These are phyloP conservation scores for Aspergillus sp. DNA, from an alignment of 2,329 filamentous ascomycete species.

Conservation along the genomic window DNA sequence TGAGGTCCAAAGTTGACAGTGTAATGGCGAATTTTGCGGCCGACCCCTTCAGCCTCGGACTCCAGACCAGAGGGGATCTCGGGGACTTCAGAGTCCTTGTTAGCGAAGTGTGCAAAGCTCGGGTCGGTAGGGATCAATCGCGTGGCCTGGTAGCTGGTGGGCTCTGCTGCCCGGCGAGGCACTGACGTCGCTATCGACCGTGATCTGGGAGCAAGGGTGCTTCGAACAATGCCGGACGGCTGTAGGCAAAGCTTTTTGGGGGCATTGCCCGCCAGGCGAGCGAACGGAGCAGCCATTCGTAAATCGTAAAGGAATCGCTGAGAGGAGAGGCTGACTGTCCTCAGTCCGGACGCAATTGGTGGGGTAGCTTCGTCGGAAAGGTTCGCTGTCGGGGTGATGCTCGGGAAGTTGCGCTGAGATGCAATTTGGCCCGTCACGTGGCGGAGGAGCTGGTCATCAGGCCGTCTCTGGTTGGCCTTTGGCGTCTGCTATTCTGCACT, in stretches of 20 bases:
- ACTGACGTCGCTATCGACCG: constrained; percentile 58
- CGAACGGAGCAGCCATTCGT: constrained; percentile 61
- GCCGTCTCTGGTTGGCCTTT: constrained; percentile 32
- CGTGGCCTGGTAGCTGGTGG: constrained; percentile 50
- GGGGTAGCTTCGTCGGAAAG: constrained; percentile 32
- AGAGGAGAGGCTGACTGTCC: constrained; percentile 28
- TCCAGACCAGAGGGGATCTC: constrained; percentile 50
- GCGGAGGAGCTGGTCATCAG: constrained; percentile 34
- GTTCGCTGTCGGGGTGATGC: constrained; percentile 29
- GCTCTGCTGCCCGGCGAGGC: constrained; percentile 54
- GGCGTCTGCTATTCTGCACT: constrained; percentile 18
- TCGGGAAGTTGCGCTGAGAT: constrained; percentile 32
- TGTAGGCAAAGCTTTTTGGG: constrained; percentile 59
- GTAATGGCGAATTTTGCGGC: constrained; percentile 95
- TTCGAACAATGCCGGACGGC: constrained; percentile 48
- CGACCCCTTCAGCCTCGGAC: constrained; percentile 39
- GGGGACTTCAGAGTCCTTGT: constrained; percentile 39
- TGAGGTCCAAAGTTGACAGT: constrained; percentile 99
- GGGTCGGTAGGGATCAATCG: constrained; percentile 59
- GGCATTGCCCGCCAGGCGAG: constrained; percentile 59
- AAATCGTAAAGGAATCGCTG: constrained; percentile 20
- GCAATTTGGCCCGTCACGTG: constrained; percentile 40
- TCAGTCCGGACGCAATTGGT: constrained; percentile 40
- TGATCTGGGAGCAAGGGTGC: constrained; percentile 45
- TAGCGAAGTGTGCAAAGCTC: constrained; percentile 49